Base-by-base conservation (phyloP, 1,139 yeast genomes). In the Pichia sp. region DNA sequence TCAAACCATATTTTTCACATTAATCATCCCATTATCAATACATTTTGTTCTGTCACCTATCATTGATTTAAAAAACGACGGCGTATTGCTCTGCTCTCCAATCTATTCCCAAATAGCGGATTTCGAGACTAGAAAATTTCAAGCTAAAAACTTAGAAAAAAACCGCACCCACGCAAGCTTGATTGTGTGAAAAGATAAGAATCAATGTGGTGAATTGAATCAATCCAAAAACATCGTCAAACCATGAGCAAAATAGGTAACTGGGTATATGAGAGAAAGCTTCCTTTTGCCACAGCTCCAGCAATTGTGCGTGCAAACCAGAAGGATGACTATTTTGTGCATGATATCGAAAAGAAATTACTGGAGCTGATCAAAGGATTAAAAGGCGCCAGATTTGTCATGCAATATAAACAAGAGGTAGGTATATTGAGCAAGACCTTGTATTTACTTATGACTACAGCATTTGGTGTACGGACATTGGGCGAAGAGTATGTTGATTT, bases 401-500 rank as follows among this genome's bases (percentile, higher is more conserved):
- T 84, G 55, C 67, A 74, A 5, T 75, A 81, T 55, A 77, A 84
- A 1, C 73, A 77, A 42, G 87, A 83, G 54, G 69, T 88, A 29
- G 67, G 81, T 1, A 72, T 79, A 0, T 62, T 68, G 3, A 29
- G 40, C 2, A 76, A 85, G 4, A 77, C 81, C 46, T 64, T 81
- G 2, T 44, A 80, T 1, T 88, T 90, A 56, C 67, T 86, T 29
- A 67, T 72, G 2, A 65, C 86, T 36, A 90, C 97, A 0, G 87
- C 96, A 0, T 62, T 77, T 4, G 92, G 94, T 0, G 78, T 86
- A 4, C 70, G 94, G 46, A 90, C 97, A 0, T 66, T 90, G 33
- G 98, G 98, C 0, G 97, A 90, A 60, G 97, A 92, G 63, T 90
- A 90, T 61, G 92, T 90, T 23, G 96, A 90, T 62, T 67, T 90